phyloP scores from a whole-genome alignment of 495 filamentous ascomycete species.

The Penicillium pancosmium region DNA sequence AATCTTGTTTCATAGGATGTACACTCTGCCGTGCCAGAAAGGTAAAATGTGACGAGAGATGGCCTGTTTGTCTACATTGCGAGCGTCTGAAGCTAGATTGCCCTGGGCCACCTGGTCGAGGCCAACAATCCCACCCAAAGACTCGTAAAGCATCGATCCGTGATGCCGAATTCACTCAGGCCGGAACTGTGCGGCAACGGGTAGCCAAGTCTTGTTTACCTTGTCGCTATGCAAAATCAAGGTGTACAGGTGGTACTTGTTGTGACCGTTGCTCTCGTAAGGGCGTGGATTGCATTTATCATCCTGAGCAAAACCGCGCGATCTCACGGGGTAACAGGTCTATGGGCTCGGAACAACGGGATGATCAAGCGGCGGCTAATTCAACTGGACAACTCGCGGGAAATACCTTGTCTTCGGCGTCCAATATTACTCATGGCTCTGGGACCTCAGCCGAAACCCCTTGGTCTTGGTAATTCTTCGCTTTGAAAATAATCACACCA shows the following conservation, averaged over 20 bases:
- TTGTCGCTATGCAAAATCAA: slow-evolving; percentile 30
- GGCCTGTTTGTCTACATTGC: slow-evolving; percentile 22
- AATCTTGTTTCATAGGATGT: slow-evolving; percentile 12
- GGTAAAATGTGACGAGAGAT: slow-evolving; percentile 27
- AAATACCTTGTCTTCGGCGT: not conserved
- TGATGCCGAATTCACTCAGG: slow-evolving; percentile 19
- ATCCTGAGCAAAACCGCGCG: not conserved
- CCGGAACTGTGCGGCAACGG: slow-evolving; percentile 23
- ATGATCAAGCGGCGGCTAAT: not conserved
- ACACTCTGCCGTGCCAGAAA: slow-evolving; percentile 24
- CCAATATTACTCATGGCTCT: not conserved
- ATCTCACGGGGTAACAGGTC: not conserved
- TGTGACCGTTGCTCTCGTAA: slow-evolving; percentile 25
- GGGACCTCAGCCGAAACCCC: not conserved
- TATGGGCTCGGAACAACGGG: not conserved
- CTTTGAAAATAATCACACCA: not conserved
- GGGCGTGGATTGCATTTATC: slow-evolving; percentile 27
- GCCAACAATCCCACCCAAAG: not conserved
- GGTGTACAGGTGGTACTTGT: slow-evolving; percentile 25
- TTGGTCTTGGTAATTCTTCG: slow-evolving; percentile 10
- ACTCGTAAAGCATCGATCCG: slow-evolving; percentile 1
- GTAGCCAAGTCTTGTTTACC: slow-evolving; percentile 27
- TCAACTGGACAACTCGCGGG: not conserved
- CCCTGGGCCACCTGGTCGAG: slow-evolving; percentile 19
- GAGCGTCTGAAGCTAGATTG: slow-evolving; percentile 21